Evolutionary conservation across 805 yeast genomes (phyloP), one percentile per base, ranked within the genome.

Genomic region (Priceomyces medius): DNA sequence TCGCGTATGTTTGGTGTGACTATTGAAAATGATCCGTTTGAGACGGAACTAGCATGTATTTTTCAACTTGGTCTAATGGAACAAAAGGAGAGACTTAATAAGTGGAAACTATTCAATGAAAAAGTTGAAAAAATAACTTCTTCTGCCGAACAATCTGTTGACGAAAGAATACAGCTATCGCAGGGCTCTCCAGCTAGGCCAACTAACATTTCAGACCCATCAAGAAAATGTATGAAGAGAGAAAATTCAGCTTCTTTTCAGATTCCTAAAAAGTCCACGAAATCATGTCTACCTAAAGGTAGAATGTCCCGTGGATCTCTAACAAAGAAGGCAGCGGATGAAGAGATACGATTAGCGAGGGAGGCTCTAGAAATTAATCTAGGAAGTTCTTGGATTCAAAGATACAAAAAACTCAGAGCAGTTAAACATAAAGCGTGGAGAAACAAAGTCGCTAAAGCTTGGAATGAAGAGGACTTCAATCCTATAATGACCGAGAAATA

Each of bases 21-120:
- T 18, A 71, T 89, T 47, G 96, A 87, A 42, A 95, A 87, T 59
- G 97, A 91, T 61, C 91, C 95, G 6, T 89, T 90, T 58, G 98
- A 91, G 60, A 70, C 81, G 6, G 82, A 87, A 51, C 63, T 90
- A 35, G 75, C 79, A 17, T 68, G 78, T 53, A 77, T 83, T 20
- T 81, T 75, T 53, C 82, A 83, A 50, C 69, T 84, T 8, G 95
- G 95, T 1, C 38, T 64, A 16, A 44, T 71, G n/a, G 91, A 83
- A 50, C 95, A 88, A 55, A 71, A 68, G 48, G 66, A 71, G 38
- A 70, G 96, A 46, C 37, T 77, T 9, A 77, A 76, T 18, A 81
- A 85, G 35, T 38, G 49, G 31, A 58, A 68, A 4, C 42, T 62
- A 9, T 71, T 70, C 34, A 71, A 71, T 12, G 61, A 65, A 35